phyloP scores from a whole-genome alignment of 768 basidiomycete species.

The Lentinula guzmanii region DNA sequence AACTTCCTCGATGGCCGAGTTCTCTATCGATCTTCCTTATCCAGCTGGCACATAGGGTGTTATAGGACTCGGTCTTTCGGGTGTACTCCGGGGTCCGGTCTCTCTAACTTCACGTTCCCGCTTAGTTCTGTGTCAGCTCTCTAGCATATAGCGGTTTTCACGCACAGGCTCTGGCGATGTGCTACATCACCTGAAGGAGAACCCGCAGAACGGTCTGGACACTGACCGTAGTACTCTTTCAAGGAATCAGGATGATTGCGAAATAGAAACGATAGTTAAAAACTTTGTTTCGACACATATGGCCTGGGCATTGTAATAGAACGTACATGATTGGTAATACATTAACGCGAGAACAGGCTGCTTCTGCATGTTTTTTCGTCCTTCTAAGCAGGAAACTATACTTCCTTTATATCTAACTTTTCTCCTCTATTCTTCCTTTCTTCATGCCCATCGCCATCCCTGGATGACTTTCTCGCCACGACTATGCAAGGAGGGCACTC shows the following conservation, averaged over 20 bases:
- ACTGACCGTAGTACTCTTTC: no score
- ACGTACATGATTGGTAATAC: neutral
- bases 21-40: neutral
- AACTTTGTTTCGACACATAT: neutral
- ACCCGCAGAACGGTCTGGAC: neutral
- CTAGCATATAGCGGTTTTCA: neutral
- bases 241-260: neutral
- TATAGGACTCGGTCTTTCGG: neutral
- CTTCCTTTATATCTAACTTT: neutral
- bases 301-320: neutral
- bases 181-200: neutral
- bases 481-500: neutral
- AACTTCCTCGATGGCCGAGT: neutral
- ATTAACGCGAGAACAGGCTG: neutral
- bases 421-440: neutral
- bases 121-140: no score
- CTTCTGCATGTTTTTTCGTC: neutral
- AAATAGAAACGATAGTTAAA: neutral
- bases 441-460: neutral
- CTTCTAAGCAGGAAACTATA: neutral
- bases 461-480: neutral
- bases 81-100: neutral
- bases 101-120: neutral
- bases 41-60: neutral
- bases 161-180: neutral